Percentiles rank a stretch among this genome's conserved stretches.
Conservation (phyloP, 306 rosid species). For the Prinsepia uniflora region DNA sequence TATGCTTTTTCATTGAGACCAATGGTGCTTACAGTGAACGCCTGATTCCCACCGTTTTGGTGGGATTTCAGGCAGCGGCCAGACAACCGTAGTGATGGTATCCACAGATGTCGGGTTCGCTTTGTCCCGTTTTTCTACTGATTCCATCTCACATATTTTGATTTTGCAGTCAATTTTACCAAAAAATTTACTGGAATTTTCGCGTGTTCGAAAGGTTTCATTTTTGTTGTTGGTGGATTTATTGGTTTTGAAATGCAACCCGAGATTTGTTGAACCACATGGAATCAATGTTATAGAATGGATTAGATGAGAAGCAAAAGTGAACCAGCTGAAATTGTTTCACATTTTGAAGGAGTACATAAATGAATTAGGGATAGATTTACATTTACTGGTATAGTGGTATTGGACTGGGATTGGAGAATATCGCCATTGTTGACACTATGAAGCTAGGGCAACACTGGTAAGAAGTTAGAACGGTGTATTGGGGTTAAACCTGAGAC, state of each 20-base stretch:
- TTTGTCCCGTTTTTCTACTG: constrained; percentile 53
- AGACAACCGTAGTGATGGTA: constrained; percentile 94
- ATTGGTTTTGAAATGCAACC: not conserved
- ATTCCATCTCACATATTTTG: constrained; percentile 55
- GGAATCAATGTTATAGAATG: too few species aligned
- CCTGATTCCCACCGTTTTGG: constrained; percentile 24
- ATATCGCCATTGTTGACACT: too few species aligned
- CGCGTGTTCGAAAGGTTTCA: too few species aligned
- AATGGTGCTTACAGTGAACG: constrained; percentile 55
- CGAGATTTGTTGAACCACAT: not conserved
- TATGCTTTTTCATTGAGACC: constrained; percentile 33
- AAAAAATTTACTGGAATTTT: not conserved
- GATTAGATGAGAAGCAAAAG: too few species aligned
- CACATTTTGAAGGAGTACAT: too few species aligned
- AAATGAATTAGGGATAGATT: too few species aligned
- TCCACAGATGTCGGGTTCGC: constrained; percentile 69
- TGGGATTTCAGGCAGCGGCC: constrained; percentile 61
- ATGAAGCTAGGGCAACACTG: too few species aligned
- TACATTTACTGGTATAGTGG: too few species aligned
- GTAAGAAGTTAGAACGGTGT: too few species aligned
- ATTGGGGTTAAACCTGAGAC: too few species aligned
- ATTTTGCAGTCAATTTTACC: not conserved
- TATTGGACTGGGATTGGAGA: too few species aligned
- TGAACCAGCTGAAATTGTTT: too few species aligned
- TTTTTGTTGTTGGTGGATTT: not conserved